Percentiles rank a stretch among this genome's conserved stretches.
These are phyloP conservation scores for Boletus sensibilis DNA, from an alignment of 768 basidiomycete species.

Conservation along the genomic window DNA sequence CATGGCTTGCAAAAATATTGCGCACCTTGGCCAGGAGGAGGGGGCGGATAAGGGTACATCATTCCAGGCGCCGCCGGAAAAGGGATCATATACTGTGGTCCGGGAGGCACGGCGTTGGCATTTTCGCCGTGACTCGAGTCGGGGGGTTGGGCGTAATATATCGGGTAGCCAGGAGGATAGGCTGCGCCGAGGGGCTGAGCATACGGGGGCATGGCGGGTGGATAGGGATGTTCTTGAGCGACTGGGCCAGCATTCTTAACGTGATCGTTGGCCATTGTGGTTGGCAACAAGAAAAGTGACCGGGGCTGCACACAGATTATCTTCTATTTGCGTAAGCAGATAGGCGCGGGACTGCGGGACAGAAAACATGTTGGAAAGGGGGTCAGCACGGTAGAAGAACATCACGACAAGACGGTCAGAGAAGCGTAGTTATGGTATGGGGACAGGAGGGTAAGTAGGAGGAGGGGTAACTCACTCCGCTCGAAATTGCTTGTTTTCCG, in stretches of 20 bases:
- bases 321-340: constrained; percentile 34
- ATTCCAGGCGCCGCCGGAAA: constrained; percentile 41
- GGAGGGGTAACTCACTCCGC: constrained; percentile 35
- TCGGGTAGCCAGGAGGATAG: constrained; percentile 34
- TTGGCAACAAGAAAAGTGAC: constrained; percentile 27
- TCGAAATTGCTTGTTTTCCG: constrained; percentile 38
- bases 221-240: constrained; percentile 35
- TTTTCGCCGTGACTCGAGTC: constrained; percentile 35
- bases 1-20: constrained; percentile 3
- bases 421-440: neutral
- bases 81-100: constrained; percentile 38
- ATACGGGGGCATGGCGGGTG: constrained; percentile 30
- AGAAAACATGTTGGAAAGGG: constrained; percentile 20
- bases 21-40: constrained; percentile 39
- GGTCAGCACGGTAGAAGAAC: constrained; percentile 8
- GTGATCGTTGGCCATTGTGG: constrained; percentile 33
- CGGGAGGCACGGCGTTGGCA: constrained; percentile 27
- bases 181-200: constrained; percentile 26
- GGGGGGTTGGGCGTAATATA: constrained; percentile 33
- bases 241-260: constrained; percentile 35
- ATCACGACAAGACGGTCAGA: constrained; percentile 4
- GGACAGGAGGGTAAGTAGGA: constrained; percentile 1
- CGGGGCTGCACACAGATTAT: constrained; percentile 21
- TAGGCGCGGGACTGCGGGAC: constrained; percentile 25
- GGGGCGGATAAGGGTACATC: constrained; percentile 44